Conservation (phyloP, 768 basidiomycete species). For the Filobasidium wieringae region DNA sequence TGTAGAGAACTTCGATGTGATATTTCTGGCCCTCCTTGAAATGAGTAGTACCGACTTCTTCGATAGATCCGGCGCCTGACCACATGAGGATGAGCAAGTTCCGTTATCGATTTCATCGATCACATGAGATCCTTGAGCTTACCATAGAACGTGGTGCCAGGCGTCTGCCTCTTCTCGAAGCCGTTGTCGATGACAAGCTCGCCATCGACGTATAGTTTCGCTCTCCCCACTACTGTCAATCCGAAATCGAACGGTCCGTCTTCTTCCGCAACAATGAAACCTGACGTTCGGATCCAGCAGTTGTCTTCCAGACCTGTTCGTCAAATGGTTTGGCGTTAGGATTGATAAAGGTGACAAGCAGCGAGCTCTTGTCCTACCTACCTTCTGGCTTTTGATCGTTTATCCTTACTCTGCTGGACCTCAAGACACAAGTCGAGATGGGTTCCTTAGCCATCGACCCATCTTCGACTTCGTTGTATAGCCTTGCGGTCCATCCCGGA, state of each 20-base stretch:
- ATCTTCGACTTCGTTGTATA: conserved; percentile 48
- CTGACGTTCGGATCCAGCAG: conserved; percentile 44
- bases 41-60: conserved; percentile 49
- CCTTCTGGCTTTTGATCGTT: conserved; percentile 56
- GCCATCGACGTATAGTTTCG: conserved; percentile 24
- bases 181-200: conserved; percentile 28
- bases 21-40: conserved; percentile 45
- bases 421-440: conserved; percentile 45
- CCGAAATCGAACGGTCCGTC: conserved; percentile 44
- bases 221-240: conserved; percentile 27
- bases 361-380: too few relatives aligned
- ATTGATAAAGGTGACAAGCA: conserved; percentile 35
- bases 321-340: conserved; percentile 46
- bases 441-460: conserved; percentile 44
- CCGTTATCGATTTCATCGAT: conserved; percentile 55
- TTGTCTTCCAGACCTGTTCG: conserved; percentile 55
- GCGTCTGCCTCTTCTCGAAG: conserved; percentile 19
- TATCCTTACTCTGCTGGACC: conserved; percentile 53
- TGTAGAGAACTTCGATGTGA: conserved; percentile 49
- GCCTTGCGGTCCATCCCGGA: conserved; percentile 53
- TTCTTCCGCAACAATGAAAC: conserved; percentile 37
- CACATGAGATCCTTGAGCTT: conserved; percentile 40
- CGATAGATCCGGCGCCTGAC: conserved; percentile 48
- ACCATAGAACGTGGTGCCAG: conserved; percentile 7
- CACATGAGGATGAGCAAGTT: too few relatives aligned